Base-by-base conservation (phyloP, 805 yeast genomes). In the Metschnikowia baotianmanensis region DNA sequence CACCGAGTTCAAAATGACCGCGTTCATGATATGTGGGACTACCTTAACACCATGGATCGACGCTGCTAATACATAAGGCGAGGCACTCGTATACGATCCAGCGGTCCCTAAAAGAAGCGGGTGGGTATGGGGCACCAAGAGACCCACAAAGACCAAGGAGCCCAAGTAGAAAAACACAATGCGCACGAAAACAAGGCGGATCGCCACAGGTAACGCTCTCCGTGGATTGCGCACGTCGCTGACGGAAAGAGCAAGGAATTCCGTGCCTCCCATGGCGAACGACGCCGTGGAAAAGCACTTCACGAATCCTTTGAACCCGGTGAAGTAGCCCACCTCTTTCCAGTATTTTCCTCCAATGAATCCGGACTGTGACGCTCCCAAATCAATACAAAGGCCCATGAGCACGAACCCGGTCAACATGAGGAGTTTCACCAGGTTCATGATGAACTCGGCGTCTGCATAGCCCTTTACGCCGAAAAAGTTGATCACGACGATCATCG, bases 401-500 rank as follows among this genome's bases (percentile, higher is more conserved):
- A 69, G 56, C 30, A 69, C 56, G 45, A 69, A 69, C 1, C 73
- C 74, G 11, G 58, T 51, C 38, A 69, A 52, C 64, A 64, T 60
- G 31, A 59, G 21, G 34, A 68, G 53, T 49, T 69, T 69, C 37
- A 60, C 52, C 17, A 62, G 50, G 42, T 69, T 69, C 53, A 68
- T 56, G 28, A 62, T 34, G 30, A 69, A 67, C 47, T 69, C 74
- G 30, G 69, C 73, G 51, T 65, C 69, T 34, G 71, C 75, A 47
- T 67, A 72, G 38, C 76, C 77, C 42, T 62, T 65, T 38, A 74
- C 67, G 33, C 77, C 77, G 46, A 62, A 57, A 31, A 70, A 68
- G 50, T 69, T 71, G 43, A 79, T 67, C 20, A 60, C 45, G 10
- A 73, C 50, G 23, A 80, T 65, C 8, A 78, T 57, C 9, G 63